These are phyloP conservation scores for Chlorociboria aeruginascens DNA, from an alignment of 495 filamentous ascomycete species.

Conservation along the genomic window DNA sequence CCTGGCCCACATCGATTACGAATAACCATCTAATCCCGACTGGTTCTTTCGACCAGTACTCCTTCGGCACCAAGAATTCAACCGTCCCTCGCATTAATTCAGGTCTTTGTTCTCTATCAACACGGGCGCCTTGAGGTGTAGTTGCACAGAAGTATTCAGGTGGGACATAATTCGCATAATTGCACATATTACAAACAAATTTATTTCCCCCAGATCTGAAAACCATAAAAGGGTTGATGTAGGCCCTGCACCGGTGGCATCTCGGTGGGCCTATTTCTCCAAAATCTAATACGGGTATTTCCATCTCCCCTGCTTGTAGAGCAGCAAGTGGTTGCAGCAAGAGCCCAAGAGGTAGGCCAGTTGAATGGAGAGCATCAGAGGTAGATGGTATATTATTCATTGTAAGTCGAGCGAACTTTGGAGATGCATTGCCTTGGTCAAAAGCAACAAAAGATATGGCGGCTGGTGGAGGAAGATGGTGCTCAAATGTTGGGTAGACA, in stretches of 20 bases:
- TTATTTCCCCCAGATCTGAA: slow-evolving; percentile 90
- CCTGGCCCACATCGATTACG: slow-evolving; percentile 83
- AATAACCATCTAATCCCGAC: slow-evolving; percentile 82
- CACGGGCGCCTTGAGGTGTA: slow-evolving; percentile 73
- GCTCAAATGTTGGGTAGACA: slow-evolving; percentile 89
- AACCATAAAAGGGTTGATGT: slow-evolving; percentile 98
- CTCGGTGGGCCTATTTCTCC: slow-evolving; percentile 83
- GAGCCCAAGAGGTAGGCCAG: slow-evolving; percentile 75
- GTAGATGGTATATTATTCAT: slow-evolving; percentile 84
- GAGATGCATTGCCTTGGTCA: slow-evolving; percentile 95
- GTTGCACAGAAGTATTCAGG: slow-evolving; percentile 88
- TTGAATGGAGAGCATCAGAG: slow-evolving; percentile 65
- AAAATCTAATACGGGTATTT: slow-evolving; percentile 90
- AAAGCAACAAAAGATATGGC: slow-evolving; percentile 82
- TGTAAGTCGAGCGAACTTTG: slow-evolving; percentile 83
- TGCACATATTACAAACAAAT: slow-evolving; percentile 98
- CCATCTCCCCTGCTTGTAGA: slow-evolving; percentile 71
- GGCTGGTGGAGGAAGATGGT: slow-evolving; percentile 79
- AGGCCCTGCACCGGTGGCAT: slow-evolving; percentile 86
- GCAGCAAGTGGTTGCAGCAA: slow-evolving; percentile 81
- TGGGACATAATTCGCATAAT: slow-evolving; percentile 88
- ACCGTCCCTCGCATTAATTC: slow-evolving; percentile 87
- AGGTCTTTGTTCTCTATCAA: slow-evolving; percentile 81
- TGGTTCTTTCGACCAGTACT: slow-evolving; percentile 96
- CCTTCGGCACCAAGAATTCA: slow-evolving; percentile 92